phyloP scores from a whole-genome alignment of 108 stramenopile species.

The Mediolabrus comicus region DNA sequence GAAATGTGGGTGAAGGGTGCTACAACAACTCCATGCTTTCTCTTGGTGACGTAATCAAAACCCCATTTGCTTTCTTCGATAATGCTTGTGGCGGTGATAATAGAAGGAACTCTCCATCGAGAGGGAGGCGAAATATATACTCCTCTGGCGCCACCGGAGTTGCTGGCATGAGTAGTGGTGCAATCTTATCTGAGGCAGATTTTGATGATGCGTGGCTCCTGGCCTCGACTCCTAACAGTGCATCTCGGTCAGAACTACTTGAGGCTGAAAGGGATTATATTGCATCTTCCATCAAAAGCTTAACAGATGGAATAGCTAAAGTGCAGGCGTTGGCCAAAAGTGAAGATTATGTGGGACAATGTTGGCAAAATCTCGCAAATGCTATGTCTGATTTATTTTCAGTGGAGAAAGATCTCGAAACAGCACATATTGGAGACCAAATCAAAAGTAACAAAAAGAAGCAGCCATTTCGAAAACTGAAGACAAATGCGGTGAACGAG shows the following conservation, averaged over 20 bases:
- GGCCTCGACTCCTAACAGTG: constrained; percentile 23
- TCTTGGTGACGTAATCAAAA: constrained; percentile 30
- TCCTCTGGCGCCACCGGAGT: constrained; percentile 36
- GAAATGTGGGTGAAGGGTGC: constrained; percentile 17
- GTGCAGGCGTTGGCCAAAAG: constrained; percentile 52
- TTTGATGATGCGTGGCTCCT: constrained; percentile 30
- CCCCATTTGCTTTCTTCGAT: constrained; percentile 35
- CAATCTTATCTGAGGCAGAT: constrained; percentile 18
- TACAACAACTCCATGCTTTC: constrained; percentile 19
- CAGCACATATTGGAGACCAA: constrained; percentile 47
- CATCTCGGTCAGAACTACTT: constrained; percentile 53
- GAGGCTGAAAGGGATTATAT: constrained; percentile 67
- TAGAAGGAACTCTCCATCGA: not conserved
- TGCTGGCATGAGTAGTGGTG: constrained; percentile 19
- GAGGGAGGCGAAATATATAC: constrained; percentile 15
- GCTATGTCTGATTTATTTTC: constrained; percentile 72
- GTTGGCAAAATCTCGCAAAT: constrained; percentile 77
- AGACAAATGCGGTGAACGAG: constrained; percentile 68
- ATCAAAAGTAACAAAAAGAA: constrained; percentile 54
- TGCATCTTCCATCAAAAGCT: constrained; percentile 52
- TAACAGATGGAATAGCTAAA: constrained; percentile 52
- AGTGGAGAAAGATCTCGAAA: constrained; percentile 80
- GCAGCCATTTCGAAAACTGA: constrained; percentile 72
- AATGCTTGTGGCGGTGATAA: constrained; percentile 8
- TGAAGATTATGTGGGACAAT: constrained; percentile 56